Percentiles rank a stretch among this genome's conserved stretches.
Conservation (phyloP, 2,329 filamentous ascomycete species). For the Diaporthe vexans region DNA sequence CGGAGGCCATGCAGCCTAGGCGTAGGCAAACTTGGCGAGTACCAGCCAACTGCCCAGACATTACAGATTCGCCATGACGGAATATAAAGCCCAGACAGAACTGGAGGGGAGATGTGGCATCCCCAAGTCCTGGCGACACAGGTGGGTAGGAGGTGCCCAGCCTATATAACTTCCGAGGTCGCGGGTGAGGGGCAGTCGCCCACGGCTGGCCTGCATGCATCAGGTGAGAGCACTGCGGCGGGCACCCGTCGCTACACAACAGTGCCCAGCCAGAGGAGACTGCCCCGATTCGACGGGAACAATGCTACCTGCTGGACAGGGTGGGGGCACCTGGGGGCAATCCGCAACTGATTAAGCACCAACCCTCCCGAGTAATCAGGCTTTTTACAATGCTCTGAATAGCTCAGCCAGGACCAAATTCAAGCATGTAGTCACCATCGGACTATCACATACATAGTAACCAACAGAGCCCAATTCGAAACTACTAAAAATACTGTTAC, state of each 20-base stretch:
- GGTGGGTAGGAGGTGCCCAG: background rate
- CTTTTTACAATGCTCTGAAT: background rate
- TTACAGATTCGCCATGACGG: background rate
- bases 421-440: too few species aligned
- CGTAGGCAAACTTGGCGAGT: background rate
- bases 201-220: background rate
- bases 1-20: constrained; percentile 26
- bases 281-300: background rate
- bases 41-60: background rate
- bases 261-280: background rate
- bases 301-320: background rate
- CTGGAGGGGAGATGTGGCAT: background rate
- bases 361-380: background rate
- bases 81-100: background rate
- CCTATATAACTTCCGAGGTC: constrained; percentile 1
- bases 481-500: too few species aligned
- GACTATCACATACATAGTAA: too few species aligned
- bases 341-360: too few species aligned
- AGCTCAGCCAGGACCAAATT: too few species aligned
- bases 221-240: background rate
- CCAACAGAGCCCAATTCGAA: too few species aligned
- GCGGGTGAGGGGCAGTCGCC: background rate
- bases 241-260: background rate
- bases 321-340: too few species aligned
- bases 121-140: background rate